Conservation (phyloP, 2,329 filamentous ascomycete genomes). For the Pyrenophora teres region DNA sequence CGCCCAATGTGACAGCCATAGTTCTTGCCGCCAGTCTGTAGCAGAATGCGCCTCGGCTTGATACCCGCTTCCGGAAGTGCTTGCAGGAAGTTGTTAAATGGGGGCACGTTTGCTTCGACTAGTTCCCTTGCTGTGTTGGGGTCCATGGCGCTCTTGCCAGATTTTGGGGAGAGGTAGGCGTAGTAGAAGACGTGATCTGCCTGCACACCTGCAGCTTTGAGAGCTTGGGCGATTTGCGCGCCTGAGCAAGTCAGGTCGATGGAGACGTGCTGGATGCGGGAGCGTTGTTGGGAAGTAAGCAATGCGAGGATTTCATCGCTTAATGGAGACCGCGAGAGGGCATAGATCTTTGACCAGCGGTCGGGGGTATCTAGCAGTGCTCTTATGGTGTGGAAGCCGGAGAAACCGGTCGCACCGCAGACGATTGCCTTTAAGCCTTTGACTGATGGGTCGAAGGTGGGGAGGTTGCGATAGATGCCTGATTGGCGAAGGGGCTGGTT, state of each 20-base stretch:
- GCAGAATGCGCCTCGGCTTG: conserved; percentile 16
- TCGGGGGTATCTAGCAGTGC: too few species aligned
- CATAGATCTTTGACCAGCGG: too few species aligned
- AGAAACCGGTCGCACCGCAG: too few species aligned
- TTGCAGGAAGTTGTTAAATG: conserved; percentile 14
- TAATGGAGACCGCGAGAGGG: too few species aligned
- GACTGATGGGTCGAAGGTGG: too few species aligned
- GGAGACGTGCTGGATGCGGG: conserved; percentile 17
- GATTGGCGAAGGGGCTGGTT: too few species aligned
- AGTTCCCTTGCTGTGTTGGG: conserved; percentile 8
- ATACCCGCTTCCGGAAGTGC: conserved; percentile 9
- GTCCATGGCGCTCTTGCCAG: conserved; percentile 9
- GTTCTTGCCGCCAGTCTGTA: conserved; percentile 19
- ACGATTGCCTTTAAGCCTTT: too few species aligned
- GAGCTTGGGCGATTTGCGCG: conserved; percentile 8
- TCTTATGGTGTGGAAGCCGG: too few species aligned
- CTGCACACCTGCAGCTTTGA: neutral
- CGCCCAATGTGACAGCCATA: conserved; percentile 20
- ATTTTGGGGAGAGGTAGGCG: conserved; percentile 16
- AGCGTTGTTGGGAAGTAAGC: conserved; percentile 10
- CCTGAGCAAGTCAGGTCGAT: conserved; percentile 11
- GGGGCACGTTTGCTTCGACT: conserved; percentile 13
- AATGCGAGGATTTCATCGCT: conserved; percentile 2
- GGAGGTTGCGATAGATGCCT: too few species aligned
- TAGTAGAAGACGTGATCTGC: conserved; percentile 22